These are phyloP conservation scores for Coprinellus micaceus DNA, from an alignment of 768 basidiomycete genomes.

Conservation along the genomic window DNA sequence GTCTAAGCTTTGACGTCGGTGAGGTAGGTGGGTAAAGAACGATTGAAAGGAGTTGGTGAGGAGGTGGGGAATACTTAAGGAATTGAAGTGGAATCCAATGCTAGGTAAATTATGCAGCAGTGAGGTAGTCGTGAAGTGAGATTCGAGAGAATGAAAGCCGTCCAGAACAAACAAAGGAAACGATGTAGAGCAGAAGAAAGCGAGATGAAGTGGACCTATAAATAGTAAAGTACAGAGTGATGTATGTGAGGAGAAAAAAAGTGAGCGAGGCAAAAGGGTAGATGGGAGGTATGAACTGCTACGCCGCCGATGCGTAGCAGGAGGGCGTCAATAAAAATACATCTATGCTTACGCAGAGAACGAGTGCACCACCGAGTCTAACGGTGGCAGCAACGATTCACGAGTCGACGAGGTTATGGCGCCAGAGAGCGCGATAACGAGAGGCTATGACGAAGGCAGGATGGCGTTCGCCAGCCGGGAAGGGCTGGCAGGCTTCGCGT, in stretches of 20 bases:
- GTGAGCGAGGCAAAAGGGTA: slow-evolving; percentile 11
- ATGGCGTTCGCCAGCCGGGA: slow-evolving; percentile 13
- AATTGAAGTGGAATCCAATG: no score
- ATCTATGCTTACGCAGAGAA: no score
- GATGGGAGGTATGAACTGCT: slow-evolving; percentile 5
- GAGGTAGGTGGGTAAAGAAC: background rate
- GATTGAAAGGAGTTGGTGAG: background rate
- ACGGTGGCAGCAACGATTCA: no score
- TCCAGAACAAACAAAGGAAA: no score
- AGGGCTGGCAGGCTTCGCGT: slow-evolving; percentile 39
- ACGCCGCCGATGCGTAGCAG: no score
- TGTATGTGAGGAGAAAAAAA: slow-evolving; percentile 3
- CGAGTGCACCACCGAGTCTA: no score
- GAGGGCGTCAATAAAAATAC: no score
- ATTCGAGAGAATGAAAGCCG: no score
- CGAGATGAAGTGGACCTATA: slow-evolving; percentile 7
- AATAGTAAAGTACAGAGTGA: background rate
- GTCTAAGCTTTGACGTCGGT: no score
- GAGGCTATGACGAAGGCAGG: background rate
- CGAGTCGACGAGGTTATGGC: no score
- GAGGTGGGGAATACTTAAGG: no score
- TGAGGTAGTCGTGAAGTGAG: background rate
- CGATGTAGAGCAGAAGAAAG: background rate
- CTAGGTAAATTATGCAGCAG: background rate
- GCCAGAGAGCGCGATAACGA: no score